These are phyloP conservation scores for Aspergillus uvarum DNA, from an alignment of 2,329 filamentous ascomycete genomes.

Conservation along the genomic window DNA sequence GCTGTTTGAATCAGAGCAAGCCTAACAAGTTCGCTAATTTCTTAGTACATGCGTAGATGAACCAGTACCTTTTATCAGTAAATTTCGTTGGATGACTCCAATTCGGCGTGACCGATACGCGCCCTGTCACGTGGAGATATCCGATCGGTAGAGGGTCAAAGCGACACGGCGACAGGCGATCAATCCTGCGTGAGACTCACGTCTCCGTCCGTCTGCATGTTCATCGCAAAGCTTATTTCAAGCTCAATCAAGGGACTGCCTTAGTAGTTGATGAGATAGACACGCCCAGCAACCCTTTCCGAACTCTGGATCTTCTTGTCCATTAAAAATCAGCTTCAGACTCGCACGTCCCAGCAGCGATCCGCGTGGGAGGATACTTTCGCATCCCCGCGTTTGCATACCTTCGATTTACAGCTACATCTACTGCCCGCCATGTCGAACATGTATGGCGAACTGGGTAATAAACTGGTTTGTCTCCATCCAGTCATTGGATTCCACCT, in stretches of 20 bases:
- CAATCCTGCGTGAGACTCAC: background rate
- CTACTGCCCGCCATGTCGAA: background rate
- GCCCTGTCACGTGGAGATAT: constrained; percentile 8
- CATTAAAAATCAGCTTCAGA: background rate
- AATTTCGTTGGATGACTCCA: background rate
- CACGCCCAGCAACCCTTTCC: background rate
- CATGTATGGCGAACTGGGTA: constrained; percentile 87
- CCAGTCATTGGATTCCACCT: background rate
- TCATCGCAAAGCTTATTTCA: background rate
- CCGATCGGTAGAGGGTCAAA: constrained; percentile 1
- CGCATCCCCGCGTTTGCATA: background rate
- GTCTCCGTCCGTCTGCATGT: background rate
- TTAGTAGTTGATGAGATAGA: too few species aligned
- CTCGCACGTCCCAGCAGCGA: background rate
- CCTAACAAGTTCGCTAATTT: background rate
- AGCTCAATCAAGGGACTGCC: background rate
- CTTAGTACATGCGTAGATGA: too few species aligned
- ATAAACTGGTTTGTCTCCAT: constrained; percentile 67
- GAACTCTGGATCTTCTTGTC: background rate
- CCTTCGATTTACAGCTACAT: background rate
- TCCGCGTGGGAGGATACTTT: background rate
- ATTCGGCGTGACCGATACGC: constrained; percentile 5
- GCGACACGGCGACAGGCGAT: background rate
- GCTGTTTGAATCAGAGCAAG: background rate
- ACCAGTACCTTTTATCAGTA: background rate